These are phyloP conservation scores for Fusarium udum DNA, from an alignment of 2,329 filamentous ascomycete species.

Conservation along the genomic window DNA sequence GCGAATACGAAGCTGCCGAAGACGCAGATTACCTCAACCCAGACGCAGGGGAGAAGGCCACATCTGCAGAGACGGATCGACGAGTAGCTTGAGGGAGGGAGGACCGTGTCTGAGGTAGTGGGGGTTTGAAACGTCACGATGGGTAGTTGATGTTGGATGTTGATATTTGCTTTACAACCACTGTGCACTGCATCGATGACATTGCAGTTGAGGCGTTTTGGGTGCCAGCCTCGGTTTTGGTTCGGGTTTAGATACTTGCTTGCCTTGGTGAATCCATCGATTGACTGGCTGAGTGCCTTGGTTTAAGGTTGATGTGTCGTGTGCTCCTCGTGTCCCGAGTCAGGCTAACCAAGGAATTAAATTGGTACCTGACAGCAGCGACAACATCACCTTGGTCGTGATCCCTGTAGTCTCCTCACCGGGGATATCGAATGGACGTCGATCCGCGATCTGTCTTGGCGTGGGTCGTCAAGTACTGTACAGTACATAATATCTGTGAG, in stretches of 20 bases:
- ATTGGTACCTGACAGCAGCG: conserved; percentile 8
- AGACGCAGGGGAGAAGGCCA: conserved; percentile 64
- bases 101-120: conserved; percentile 8
- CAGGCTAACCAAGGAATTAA: conserved; percentile 14
- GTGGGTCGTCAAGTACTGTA: background rate
- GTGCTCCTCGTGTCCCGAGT: conserved; percentile 3
- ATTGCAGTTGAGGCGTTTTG: conserved; percentile 26
- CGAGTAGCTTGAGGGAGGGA: conserved; percentile 50
- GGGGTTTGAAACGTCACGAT: conserved; percentile 14
- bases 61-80: conserved; percentile 63
- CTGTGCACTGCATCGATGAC: background rate
- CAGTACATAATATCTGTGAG: background rate
- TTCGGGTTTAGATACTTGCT: conserved; percentile 6
- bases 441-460: conserved; percentile 16
- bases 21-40: conserved; percentile 88
- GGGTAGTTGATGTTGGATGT: conserved; percentile 32
- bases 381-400: conserved; percentile 7
- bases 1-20: conserved; percentile 96
- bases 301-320: conserved; percentile 2
- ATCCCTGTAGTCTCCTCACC: conserved; percentile 10
- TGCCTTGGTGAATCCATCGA: background rate
- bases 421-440: background rate
- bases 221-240: conserved; percentile 25
- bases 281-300: conserved; percentile 4
- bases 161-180: conserved; percentile 25